Base-by-base conservation (phyloP, 164 flowering plant species). In the Vitis riparia region DNA sequence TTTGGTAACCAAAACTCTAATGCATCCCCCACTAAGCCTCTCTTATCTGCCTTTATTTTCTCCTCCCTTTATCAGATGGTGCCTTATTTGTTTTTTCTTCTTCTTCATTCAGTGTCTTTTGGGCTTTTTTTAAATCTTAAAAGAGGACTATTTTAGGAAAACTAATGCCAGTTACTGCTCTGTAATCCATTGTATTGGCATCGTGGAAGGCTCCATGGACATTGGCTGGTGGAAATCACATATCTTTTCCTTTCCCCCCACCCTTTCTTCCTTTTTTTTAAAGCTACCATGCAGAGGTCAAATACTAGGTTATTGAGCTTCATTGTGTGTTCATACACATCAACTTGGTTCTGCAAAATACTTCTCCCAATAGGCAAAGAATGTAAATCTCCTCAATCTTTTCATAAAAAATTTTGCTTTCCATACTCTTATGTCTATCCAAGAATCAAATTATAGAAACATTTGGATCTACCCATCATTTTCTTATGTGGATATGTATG, bases 21-120 rank as follows among this genome's bases (percentile, higher is more conserved):
- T 70, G 73, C 52, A 55, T 48, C 51, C 23, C 27, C 67, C 73
- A 70, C 73, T 53, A 69, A 11, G 51, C 51, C 23, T 51, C 2
- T 44, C 52, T 55, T 66, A 9, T 55, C 14, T 66, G 10, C 7
- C 8, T 15, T 37, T 55, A 12, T 14, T 53, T 53, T 53, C 56
- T 7, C 56, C 5, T 53, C 44, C 44, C 44, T 37, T 37, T 37
- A 37, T 53, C 14, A n/a, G 2, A 53, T 11, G 56, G 56, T 53
- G 56, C 8, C 56, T 53, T 14, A 14, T 53, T 53, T 53, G 6
- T 37, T 37, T 37, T 37, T 37, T 37, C 44, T 37, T 32, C 44
- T 32, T 37, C 44, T 37, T 37, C 44, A 37, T 37, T 37, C 44
- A 37, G 0, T 2, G 3, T 16, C 8, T n/a, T 53, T n/a, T 30